Evolutionary conservation across 495 filamentous ascomycete genomes (phyloP).

Genomic region (Neurospora tetraspora): DNA sequence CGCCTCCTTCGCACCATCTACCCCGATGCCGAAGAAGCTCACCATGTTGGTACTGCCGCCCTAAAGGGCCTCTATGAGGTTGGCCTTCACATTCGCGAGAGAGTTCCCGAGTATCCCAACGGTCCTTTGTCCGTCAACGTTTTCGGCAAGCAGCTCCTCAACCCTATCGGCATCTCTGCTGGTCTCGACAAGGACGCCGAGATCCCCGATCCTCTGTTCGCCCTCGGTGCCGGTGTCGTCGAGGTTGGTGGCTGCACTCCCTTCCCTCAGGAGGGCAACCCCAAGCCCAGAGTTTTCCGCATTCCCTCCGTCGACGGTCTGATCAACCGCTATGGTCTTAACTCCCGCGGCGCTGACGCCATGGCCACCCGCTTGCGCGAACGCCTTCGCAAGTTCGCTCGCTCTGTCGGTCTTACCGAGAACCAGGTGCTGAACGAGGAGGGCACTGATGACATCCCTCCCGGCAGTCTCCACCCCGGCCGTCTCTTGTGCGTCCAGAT

Average conservation of each 20-base stretch:
- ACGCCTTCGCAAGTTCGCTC: slow-evolving; percentile 67
- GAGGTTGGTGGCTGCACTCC: slow-evolving; percentile 90
- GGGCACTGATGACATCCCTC: slow-evolving; percentile 46
- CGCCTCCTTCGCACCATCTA: slow-evolving; percentile 60
- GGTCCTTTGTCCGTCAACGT: slow-evolving; percentile 42
- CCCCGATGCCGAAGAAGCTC: slow-evolving; percentile 85
- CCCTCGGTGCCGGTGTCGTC: slow-evolving; percentile 69
- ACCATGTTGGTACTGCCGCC: slow-evolving; percentile 59
- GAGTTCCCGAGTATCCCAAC: slow-evolving; percentile 23
- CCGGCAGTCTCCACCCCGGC: slow-evolving; percentile 65
- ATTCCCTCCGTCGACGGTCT: slow-evolving; percentile 70
- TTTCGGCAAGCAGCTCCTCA: slow-evolving; percentile 67
- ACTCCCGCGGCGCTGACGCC: slow-evolving; percentile 78
- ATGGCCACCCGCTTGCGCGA: slow-evolving; percentile 73
- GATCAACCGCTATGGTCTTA: slow-evolving; percentile 93
- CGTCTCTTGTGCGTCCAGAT: slow-evolving; percentile 84
- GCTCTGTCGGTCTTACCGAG: slow-evolving; percentile 57
- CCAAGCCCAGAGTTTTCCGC: slow-evolving; percentile 78
- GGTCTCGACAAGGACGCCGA: slow-evolving; percentile 92
- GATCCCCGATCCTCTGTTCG: slow-evolving; percentile 71
- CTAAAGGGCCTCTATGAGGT: slow-evolving; percentile 60
- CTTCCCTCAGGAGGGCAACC: slow-evolving; percentile 74
- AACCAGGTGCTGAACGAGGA: slow-evolving; percentile 62
- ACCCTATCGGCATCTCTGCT: slow-evolving; percentile 85
- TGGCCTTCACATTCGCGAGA: slow-evolving; percentile 65